These are phyloP conservation scores for Scytalidium lignicola DNA, from an alignment of 2,329 filamentous ascomycete species.

Conservation along the genomic window DNA sequence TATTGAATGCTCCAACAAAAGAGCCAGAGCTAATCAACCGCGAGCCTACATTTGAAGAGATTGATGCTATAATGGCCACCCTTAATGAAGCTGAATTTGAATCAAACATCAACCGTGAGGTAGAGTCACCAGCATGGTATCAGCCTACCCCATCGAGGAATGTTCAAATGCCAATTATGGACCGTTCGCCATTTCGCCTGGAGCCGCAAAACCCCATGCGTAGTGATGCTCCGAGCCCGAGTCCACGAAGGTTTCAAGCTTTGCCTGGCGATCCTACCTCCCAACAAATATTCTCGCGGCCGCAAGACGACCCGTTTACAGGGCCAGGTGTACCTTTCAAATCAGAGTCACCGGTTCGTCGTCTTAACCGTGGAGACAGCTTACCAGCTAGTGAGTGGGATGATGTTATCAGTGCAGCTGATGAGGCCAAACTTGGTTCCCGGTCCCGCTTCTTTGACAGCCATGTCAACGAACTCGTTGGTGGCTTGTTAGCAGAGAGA, in stretches of 20 bases:
- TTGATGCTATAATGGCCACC: constrained; percentile 88
- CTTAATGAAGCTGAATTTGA: constrained; percentile 71
- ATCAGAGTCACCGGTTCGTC: constrained; percentile 54
- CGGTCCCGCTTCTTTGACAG: constrained; percentile 86
- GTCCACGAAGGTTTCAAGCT: constrained; percentile 50
- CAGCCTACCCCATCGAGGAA: constrained; percentile 37
- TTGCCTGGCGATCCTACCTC: constrained; percentile 40
- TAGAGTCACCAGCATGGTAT: constrained; percentile 39
- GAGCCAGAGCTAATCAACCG: constrained; percentile 7
- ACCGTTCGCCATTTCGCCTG: constrained; percentile 48
- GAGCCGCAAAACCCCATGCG: constrained; percentile 49
- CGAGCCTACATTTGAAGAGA: constrained; percentile 64
- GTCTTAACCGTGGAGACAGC: constrained; percentile 57
- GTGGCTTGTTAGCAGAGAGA: constrained; percentile 67
- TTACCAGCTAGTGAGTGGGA: constrained; percentile 87
- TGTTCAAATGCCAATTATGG: constrained; percentile 32
- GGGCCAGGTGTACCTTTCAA: constrained; percentile 39
- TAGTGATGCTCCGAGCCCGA: constrained; percentile 71
- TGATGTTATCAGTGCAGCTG: constrained; percentile 72
- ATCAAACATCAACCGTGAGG: constrained; percentile 8
- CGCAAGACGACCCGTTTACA: constrained; percentile 32
- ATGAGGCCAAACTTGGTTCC: constrained; percentile 76
- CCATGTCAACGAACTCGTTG: constrained; percentile 82
- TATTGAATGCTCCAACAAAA: constrained; percentile 8
- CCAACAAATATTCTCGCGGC: constrained; percentile 43